These are phyloP conservation scores for Amanita rubescens DNA, from an alignment of 768 basidiomycete species.

Conservation along the genomic window DNA sequence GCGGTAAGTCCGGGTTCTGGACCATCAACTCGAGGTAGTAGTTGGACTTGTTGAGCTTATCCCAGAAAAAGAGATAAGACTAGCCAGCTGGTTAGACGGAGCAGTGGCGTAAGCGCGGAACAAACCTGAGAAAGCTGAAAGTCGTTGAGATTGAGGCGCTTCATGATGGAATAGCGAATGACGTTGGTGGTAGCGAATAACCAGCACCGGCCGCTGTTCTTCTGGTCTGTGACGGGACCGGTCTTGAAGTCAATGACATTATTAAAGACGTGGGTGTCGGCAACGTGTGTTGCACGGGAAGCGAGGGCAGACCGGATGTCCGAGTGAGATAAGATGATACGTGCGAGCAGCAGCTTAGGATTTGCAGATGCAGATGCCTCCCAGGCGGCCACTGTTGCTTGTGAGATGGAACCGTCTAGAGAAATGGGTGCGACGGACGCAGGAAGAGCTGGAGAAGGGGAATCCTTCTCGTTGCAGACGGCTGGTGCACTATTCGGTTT, in stretches of 20 bases:
- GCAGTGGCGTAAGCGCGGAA: neutral
- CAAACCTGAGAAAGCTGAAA: conserved; percentile 86
- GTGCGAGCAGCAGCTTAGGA: conserved; percentile 64
- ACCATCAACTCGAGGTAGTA: conserved; percentile 89
- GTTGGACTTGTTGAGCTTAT: conserved; percentile 91
- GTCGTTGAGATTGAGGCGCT: conserved; percentile 76
- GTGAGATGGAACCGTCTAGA: conserved; percentile 51
- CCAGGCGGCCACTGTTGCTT: conserved; percentile 58
- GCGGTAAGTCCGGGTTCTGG: conserved; percentile 66
- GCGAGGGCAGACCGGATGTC: conserved; percentile 57
- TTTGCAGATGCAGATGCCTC: conserved; percentile 47
- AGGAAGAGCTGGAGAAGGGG: conserved; percentile 20
- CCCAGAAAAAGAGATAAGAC: conserved; percentile 94
- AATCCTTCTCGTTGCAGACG: conserved; percentile 27
- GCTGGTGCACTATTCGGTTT: conserved; percentile 18
- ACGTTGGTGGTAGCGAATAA: conserved; percentile 90
- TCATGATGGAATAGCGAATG: conserved; percentile 77
- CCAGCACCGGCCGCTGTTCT: conserved; percentile 90
- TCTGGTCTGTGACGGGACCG: conserved; percentile 80
- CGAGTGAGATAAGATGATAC: conserved; percentile 65
- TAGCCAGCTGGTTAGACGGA: conserved; percentile 18
- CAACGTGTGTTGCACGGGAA: conserved; percentile 53
- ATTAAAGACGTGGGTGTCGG: conserved; percentile 79
- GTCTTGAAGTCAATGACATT: conserved; percentile 74
- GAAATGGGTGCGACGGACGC: conserved; percentile 34